These are phyloP conservation scores for Chlorella vulgaris DNA, from an alignment of 139 green algal species.

Conservation along the genomic window DNA sequence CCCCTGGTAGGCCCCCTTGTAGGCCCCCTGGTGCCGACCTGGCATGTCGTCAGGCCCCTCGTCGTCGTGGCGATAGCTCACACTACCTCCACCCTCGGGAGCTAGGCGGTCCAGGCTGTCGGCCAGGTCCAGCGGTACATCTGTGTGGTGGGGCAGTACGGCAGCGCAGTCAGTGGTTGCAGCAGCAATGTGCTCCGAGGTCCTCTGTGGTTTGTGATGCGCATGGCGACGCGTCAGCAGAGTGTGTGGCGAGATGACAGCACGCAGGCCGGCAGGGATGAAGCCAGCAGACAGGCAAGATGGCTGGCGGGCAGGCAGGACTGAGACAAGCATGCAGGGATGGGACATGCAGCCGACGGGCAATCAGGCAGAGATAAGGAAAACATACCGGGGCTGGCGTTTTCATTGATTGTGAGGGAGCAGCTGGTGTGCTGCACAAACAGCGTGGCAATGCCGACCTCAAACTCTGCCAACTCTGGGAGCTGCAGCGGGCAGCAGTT, in stretches of 20 bases:
- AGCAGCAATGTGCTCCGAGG: neutral
- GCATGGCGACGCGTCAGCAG: too few species aligned
- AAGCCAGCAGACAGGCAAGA: too few species aligned
- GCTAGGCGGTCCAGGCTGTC: slow-evolving; percentile 75
- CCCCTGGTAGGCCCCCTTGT: neutral
- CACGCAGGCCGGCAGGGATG: too few species aligned
- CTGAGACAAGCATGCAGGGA: too few species aligned
- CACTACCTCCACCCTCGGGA: slow-evolving; percentile 62
- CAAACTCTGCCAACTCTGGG: slow-evolving; percentile 53
- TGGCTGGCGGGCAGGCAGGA: too few species aligned
- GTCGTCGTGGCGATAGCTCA: slow-evolving; percentile 74
- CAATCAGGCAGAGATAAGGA: neutral
- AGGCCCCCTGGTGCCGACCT: neutral
- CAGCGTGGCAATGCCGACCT: slow-evolving; percentile 75
- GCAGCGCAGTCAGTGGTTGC: neutral
- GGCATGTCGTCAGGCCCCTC: slow-evolving; percentile 86
- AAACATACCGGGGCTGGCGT: slow-evolving; percentile 55
- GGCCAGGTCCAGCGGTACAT: slow-evolving; percentile 71
- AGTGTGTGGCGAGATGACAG: too few species aligned
- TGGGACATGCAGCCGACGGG: too few species aligned
- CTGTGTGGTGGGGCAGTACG: neutral
- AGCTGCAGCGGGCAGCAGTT: neutral
- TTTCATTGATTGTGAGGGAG: slow-evolving; percentile 80
- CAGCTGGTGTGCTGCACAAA: slow-evolving; percentile 81
- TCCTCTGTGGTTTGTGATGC: too few species aligned